Evolutionary conservation across 495 filamentous ascomycete genomes (phyloP), one percentile per base, ranked within the genome.

Genomic region (Xylaria bambusicola): DNA sequence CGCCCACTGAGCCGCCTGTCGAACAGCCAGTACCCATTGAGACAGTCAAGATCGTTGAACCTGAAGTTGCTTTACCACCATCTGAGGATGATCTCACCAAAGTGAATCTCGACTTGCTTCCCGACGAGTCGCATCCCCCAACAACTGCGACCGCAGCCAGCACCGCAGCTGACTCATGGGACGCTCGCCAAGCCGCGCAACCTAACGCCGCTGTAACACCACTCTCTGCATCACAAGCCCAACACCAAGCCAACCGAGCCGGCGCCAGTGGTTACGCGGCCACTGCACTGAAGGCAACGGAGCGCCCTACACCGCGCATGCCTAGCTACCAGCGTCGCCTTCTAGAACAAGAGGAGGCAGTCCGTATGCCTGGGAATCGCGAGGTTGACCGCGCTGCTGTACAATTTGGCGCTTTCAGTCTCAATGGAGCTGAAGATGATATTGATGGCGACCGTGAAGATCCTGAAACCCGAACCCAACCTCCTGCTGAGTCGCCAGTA

Each of bases 311-410:
- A 44, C 73, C 74, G 41, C 86, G 93, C 44, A 86, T 86, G 26
- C 82, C 91, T 29, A 90, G 86, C 64, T 89, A 87, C 67, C 86
- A 93, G 69, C 86, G 93, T 26, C 86, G 90, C 61, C 82, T 96
- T 41, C 81, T 95, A 65, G 92, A 97, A 62, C 94, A 99, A 67
- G 92, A 93, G 68, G 95, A 99, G 72, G 91, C 93, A 17, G 94
- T 99, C 35, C 90, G 97, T 50, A 98, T 99, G 94, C 94, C 94
- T 29, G 92, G 91, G n/a, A 97, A 97, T 73, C 92, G 96, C 65
- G 92, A 92, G 38, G 90, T 98, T 8, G 92, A 97, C 70, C 87
- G 91, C 52, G 84, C 93, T 48, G 88, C 92, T n/a, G 91, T 99
- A 41, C 95, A 98, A 70, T 99, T 99, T 73, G 94, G 94, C 51